Evolutionary conservation across 345 rosid species (phyloP), one percentile per base, ranked within the genome.

Genomic region (Dipteronia dyeriana): DNA sequence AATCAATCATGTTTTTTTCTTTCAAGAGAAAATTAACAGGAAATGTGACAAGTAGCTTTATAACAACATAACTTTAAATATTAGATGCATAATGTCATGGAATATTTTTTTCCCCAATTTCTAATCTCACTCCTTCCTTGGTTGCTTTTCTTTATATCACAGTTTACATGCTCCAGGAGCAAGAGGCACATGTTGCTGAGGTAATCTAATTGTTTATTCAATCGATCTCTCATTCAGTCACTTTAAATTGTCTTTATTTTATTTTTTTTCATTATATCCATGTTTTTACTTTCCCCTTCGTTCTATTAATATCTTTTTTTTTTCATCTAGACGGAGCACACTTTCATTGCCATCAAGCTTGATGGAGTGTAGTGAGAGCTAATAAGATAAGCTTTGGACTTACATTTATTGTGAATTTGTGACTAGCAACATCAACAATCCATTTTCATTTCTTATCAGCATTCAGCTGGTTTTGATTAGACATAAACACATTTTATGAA

Each of bases 311-410:
- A 6, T 2, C 63, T 13, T 54, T 31, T 64, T 31, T 64, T 82
- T 16, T 26, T 7, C 25, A 31, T 71, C 66, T 87, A 96, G 99
- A 66, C 89, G 86, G 99, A 96, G 79, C 94, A 94, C 43, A 91
- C 98, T 66, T 94, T 96, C 89, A 96, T 96, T 26, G 99, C 99
- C 67, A 96, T 96, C 90, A 96, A 96, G 89, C 99, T 97, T 29
- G 98, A 94, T 79, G 99, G 99, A 66, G 97, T 96, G 65, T 98
- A 96, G 82, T 78, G 99, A 86, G 97, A 97, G 34, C 91, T 94
- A 92, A 98, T 96, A 89, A 83, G 85, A 64, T 61, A n/a, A 73
- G 51, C 73, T 68, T 75, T 43, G 68, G 14, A 39, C 26, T 49
- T 63, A 13, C 20, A 66, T 29, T 43, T 29, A 9, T 68, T 71